Conservation (phyloP, 2,329 filamentous ascomycete genomes). For the Aspergillus sp. region DNA sequence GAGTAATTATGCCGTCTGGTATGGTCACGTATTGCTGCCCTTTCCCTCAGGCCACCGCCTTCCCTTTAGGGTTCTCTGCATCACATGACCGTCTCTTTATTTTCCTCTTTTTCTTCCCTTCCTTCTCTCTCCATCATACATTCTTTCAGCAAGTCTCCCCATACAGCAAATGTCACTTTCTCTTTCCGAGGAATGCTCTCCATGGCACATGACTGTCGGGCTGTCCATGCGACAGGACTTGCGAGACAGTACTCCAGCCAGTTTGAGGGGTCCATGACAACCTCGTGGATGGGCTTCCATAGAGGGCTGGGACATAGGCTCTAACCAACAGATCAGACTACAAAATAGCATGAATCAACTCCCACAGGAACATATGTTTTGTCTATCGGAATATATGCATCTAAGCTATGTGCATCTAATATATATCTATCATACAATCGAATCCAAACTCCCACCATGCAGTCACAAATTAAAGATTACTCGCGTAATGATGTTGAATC, state of each 20-base stretch:
- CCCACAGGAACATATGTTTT: no score
- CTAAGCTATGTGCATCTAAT: neutral
- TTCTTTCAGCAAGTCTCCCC: slow-evolving; percentile 28
- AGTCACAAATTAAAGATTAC: slow-evolving; percentile 13
- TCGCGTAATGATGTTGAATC: slow-evolving; percentile 15
- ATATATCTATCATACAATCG: neutral
- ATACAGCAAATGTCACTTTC: slow-evolving; percentile 25
- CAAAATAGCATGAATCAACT: neutral
- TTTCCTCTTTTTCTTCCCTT: slow-evolving; percentile 9
- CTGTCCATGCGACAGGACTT: slow-evolving; percentile 27
- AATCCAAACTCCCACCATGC: slow-evolving; percentile 4
- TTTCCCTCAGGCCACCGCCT: slow-evolving; percentile 3
- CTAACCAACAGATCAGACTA: no score
- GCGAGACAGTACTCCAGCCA: slow-evolving; percentile 42
- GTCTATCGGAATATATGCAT: no score
- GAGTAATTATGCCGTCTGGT: neutral
- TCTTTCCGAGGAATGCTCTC: neutral
- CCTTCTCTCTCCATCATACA: slow-evolving; percentile 19
- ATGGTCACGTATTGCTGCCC: neutral
- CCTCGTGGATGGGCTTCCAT: slow-evolving; percentile 44
- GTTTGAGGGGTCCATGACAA: slow-evolving; percentile 47
- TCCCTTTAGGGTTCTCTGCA: slow-evolving; percentile 2
- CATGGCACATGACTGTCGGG: slow-evolving; percentile 28
- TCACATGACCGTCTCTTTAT: slow-evolving; percentile 15
- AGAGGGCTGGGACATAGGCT: slow-evolving; percentile 42